These are phyloP conservation scores for Microdochium trichocladiopsis DNA, from an alignment of 2,329 filamentous ascomycete genomes.

Conservation along the genomic window DNA sequence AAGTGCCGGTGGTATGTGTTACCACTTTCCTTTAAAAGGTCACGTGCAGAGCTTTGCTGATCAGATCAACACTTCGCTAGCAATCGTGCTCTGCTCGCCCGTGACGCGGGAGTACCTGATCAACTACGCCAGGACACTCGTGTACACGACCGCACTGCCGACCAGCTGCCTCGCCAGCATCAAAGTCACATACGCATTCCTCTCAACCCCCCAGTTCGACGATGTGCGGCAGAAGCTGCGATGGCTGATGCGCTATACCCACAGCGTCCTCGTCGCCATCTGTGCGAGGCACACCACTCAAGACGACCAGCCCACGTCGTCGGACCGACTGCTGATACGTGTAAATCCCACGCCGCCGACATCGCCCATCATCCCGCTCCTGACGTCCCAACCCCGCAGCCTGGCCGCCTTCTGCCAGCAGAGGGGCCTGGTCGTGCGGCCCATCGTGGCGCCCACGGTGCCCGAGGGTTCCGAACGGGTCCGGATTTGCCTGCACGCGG, in stretches of 20 bases:
- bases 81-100: constrained; percentile 54
- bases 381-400: constrained; percentile 41
- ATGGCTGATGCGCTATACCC: constrained; percentile 34
- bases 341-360: constrained; percentile 17
- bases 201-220: constrained; percentile 15
- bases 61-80: constrained; percentile 24
- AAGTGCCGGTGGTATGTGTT: constrained; percentile 47
- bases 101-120: constrained; percentile 57
- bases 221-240: constrained; percentile 32
- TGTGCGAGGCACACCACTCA: constrained; percentile 11
- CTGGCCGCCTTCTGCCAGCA: constrained; percentile 47
- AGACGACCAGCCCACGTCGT: constrained; percentile 2
- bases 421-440: constrained; percentile 44
- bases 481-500: constrained; percentile 51
- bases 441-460: constrained; percentile 54
- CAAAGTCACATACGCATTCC: constrained; percentile 18
- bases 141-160: constrained; percentile 66
- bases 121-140: constrained; percentile 69
- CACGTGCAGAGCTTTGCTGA: not conserved
- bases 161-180: constrained; percentile 39
- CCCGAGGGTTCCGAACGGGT: constrained; percentile 48
- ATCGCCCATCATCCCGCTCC: constrained; percentile 51
- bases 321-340: not conserved
- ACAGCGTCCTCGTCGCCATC: constrained; percentile 28
- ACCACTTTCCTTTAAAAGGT: not conserved